Evolutionary conservation across 2,329 filamentous ascomycete species (phyloP), one percentile per base, ranked within the genome.

Genomic region (Colletotrichum melonis): DNA sequence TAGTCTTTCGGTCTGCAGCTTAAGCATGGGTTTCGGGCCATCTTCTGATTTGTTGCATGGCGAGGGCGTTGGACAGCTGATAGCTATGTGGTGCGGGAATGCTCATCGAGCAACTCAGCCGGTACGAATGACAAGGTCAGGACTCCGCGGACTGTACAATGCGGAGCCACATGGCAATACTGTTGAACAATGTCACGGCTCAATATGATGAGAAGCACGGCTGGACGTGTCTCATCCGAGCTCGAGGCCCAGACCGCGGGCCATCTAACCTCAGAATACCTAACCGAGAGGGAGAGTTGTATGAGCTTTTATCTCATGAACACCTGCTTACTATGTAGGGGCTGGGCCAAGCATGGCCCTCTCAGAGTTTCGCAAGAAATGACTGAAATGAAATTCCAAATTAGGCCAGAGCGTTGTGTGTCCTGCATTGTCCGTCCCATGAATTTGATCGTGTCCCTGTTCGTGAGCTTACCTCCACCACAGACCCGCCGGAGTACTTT

Each of bases 371-470:
- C 46, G 28, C 62, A 55, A 63, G 22, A n/a, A 24, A 7, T 30
- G 6, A 11, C 14, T 26, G 46, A 19, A 26, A 54, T 42, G 38
- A 6, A 19, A n/a, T 54, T 54, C 22, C 26, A 42, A 11, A 12
- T 5, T 56, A 59, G 19, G 67, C 12, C 70, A 70, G 46, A 73
- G 67, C 60, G 67, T 19, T 42, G 32, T 42, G 32, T 8, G 16
- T 70, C 56, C 35, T 70, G 60, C 70, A 35, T 70, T 73, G 35
- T 65, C 55, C 70, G 9, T 73, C 67, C 56, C 70, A 73, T 73
- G 19, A 19, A 22, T 52, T 35, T 8, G 9, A 2, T 3, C n/a
- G 16, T 42, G 38, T 42, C 38, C 38, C 35, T 4, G 35, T 26
- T 38, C 16, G 14, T 63, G 30, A 59, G 38, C 19, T 28, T 46